Conservation (phyloP, 257 asterid genomes). For the Leptodermis oblonga region DNA sequence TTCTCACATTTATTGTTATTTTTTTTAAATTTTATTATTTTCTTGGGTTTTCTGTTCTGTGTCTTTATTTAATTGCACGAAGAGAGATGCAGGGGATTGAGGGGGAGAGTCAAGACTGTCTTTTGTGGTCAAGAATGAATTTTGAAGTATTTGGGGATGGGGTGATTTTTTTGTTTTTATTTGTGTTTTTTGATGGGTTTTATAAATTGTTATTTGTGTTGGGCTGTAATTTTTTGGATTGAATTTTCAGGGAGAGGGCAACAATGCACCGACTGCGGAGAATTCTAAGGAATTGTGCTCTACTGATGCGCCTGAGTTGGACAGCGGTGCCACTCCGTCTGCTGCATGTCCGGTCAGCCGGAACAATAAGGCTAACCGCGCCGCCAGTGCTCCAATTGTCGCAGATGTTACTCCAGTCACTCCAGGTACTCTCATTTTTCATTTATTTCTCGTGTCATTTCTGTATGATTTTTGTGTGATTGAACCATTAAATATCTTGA, state of each 20-base stretch:
- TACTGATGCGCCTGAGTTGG: constrained; percentile 47
- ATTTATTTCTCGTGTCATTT: not conserved
- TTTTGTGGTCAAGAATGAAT: not conserved
- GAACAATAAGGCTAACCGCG: constrained; percentile 1
- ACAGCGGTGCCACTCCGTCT: constrained; percentile 18
- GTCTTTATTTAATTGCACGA: not conserved
- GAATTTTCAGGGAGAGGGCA: constrained; percentile 43
- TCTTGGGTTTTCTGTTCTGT: not conserved
- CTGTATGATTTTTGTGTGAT: constrained; percentile 24
- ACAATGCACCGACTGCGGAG: constrained; percentile 39
- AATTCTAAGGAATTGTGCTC: constrained; percentile 64
- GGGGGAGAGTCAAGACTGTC: not conserved
- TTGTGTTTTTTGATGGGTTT: constrained; percentile 7
- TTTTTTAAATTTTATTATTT: no score
- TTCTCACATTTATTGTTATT: not conserved
- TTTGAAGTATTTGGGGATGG: constrained; percentile 23
- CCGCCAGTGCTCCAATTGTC: constrained; percentile 27
- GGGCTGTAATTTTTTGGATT: constrained; percentile 3
- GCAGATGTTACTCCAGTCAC: not conserved
- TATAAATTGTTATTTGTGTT: not conserved
- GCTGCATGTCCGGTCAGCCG: constrained; percentile 12
- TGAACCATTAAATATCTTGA: constrained; percentile 1
- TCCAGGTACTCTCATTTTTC: constrained; percentile 31
- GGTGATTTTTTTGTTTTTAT: constrained; percentile 14
- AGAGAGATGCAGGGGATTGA: not conserved